Percentiles rank a stretch among this genome's conserved stretches.
These are phyloP conservation scores for Schizopora paradoxa DNA, from an alignment of 1,284 basidiomycete species.

Conservation along the genomic window DNA sequence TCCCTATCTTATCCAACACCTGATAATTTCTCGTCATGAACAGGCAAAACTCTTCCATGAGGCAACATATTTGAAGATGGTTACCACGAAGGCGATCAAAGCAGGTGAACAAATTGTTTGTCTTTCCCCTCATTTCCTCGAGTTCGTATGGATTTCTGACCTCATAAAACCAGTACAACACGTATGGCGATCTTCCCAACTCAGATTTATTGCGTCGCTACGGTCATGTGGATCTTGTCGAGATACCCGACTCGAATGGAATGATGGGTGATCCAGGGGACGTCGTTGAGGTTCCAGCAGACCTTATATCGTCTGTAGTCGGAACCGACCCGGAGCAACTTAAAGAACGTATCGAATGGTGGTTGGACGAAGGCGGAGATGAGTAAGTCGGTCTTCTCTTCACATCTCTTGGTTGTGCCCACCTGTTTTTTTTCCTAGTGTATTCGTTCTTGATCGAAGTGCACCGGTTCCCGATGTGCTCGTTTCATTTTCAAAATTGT, in stretches of 20 bases:
- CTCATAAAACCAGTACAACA: slow-evolving; percentile 76
- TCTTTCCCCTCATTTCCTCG: slow-evolving; percentile 12
- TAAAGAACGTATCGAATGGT: slow-evolving; percentile 78
- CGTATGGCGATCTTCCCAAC: slow-evolving; percentile 93
- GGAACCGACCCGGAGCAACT: slow-evolving; percentile 26
- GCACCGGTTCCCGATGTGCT: slow-evolving; percentile 57
- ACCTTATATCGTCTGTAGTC: slow-evolving; percentile 60
- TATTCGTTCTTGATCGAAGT: slow-evolving; percentile 57
- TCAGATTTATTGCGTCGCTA: slow-evolving; percentile 92
- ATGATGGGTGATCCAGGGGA: slow-evolving; percentile 78
- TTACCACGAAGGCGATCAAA: slow-evolving; percentile 70
- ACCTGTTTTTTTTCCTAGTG: slow-evolving; percentile 33
- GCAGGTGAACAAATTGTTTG: slow-evolving; percentile 86
- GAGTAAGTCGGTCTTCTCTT: slow-evolving; percentile 58
- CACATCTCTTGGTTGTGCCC: slow-evolving; percentile 6
- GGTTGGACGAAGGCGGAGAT: slow-evolving; percentile 85
- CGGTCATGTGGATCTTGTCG: slow-evolving; percentile 84
- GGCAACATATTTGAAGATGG: slow-evolving; percentile 69
- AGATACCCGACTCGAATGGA: slow-evolving; percentile 32
- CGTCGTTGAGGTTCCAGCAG: slow-evolving; percentile 80
- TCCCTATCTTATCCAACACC: slow-evolving; percentile 2
- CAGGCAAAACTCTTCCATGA: slow-evolving; percentile 87
- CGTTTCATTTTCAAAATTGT: slow-evolving; percentile 66
- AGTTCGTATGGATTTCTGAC: neutral
- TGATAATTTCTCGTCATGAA: slow-evolving; percentile 3